phyloP scores from a whole-genome alignment of 768 basidiomycete species.

The Austroboletus eburneus region DNA sequence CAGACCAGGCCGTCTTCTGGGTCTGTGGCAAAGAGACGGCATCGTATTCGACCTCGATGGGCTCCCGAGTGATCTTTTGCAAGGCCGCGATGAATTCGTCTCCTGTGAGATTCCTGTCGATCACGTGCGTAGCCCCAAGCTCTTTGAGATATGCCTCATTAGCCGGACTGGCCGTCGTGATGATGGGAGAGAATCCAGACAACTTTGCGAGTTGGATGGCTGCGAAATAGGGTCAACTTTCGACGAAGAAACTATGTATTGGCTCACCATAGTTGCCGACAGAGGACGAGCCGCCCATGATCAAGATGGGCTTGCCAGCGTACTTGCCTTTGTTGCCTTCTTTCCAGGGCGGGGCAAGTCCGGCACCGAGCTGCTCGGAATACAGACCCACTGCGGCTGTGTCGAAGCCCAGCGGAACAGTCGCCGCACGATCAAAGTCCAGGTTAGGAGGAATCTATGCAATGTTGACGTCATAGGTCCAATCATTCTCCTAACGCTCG shows the following conservation, averaged over 20 bases:
- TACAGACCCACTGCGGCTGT: slow-evolving; percentile 48
- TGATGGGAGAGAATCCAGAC: slow-evolving; percentile 40
- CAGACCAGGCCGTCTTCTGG: slow-evolving; percentile 30
- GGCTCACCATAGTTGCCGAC: slow-evolving; percentile 46
- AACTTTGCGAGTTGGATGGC: slow-evolving; percentile 39
- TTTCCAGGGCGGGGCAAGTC: slow-evolving; percentile 36
- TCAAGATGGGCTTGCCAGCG: slow-evolving; percentile 38
- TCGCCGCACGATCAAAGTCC: slow-evolving; percentile 41
- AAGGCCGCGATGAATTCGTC: slow-evolving; percentile 14
- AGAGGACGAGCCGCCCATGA: slow-evolving; percentile 46
- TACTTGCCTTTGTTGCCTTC: slow-evolving; percentile 34
- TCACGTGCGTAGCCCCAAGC: slow-evolving; percentile 38
- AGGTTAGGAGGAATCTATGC: slow-evolving; percentile 41
- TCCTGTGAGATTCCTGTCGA: slow-evolving; percentile 28
- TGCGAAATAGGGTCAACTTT: slow-evolving; percentile 11
- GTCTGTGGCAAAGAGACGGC: slow-evolving; percentile 32
- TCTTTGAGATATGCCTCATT: slow-evolving; percentile 30
- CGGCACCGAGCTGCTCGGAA: slow-evolving; percentile 34
- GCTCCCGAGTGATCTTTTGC: slow-evolving; percentile 24
- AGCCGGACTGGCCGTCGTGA: slow-evolving; percentile 34
- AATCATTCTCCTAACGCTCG: neutral
- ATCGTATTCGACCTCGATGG: slow-evolving; percentile 28
- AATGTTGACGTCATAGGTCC: slow-evolving; percentile 4
- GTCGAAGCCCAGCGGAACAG: slow-evolving; percentile 45
- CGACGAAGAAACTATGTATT: neutral